Evolutionary conservation across 1,284 basidiomycete species (phyloP).

Genomic region (Paramarasmius palmivorus): DNA sequence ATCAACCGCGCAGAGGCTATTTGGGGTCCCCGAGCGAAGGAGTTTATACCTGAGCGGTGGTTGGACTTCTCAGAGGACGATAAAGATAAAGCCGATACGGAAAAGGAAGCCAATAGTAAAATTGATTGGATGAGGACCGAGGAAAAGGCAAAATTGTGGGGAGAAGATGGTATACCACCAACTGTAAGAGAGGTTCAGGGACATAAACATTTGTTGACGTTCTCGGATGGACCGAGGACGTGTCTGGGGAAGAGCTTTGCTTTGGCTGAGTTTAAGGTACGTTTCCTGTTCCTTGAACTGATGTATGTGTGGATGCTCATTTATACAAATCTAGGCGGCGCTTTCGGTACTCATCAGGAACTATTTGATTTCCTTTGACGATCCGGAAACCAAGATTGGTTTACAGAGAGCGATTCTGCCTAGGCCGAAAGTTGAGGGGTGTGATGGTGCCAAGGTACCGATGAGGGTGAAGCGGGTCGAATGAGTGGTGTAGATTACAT

Average conservation of each 20-base stretch:
- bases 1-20: slow-evolving; percentile 49
- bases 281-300: background rate
- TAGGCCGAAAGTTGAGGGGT: background rate
- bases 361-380: slow-evolving; percentile 41
- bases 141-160: background rate
- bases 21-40: slow-evolving; percentile 44
- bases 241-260: slow-evolving; percentile 46
- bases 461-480: no score
- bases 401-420: background rate
- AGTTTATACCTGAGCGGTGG: slow-evolving; percentile 44
- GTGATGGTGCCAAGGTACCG: no score
- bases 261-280: slow-evolving; percentile 41
- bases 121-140: no score
- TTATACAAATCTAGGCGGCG: slow-evolving; percentile 27
- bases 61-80: slow-evolving; percentile 14
- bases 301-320: slow-evolving; percentile 11
- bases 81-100: background rate
- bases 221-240: slow-evolving; percentile 38
- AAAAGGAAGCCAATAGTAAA: no score
- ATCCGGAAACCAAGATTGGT: slow-evolving; percentile 13
- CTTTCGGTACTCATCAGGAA: slow-evolving; percentile 36
- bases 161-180: background rate
- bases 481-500: no score
- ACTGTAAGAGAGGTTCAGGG: slow-evolving; percentile 34
- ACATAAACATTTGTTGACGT: slow-evolving; percentile 37